Conservation (phyloP, 495 filamentous ascomycete genomes). For the Clohesyomyces aquaticus region DNA sequence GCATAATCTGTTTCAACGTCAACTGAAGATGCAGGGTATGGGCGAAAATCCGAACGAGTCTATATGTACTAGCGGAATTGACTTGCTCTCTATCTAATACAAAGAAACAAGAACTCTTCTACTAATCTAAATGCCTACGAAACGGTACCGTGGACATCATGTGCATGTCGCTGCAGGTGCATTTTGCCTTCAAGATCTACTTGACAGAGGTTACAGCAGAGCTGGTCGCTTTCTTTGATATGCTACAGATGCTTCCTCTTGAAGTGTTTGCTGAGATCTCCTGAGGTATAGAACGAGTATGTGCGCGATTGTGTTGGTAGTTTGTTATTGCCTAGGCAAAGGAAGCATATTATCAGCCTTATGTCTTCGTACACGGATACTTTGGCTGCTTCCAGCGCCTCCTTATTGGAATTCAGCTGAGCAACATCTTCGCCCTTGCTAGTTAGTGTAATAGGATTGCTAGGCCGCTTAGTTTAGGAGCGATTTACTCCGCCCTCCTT, state of each 20-base stretch:
- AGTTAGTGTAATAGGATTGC: conserved; percentile 7
- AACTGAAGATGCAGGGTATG: no score
- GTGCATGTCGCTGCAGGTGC: conserved; percentile 38
- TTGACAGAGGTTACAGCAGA: conserved; percentile 33
- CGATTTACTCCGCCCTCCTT: conserved; percentile 30
- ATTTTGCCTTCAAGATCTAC: conserved; percentile 34
- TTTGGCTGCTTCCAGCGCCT: conserved; percentile 37
- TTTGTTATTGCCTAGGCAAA: no score
- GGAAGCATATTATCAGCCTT: conserved; percentile 50
- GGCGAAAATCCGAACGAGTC: no score
- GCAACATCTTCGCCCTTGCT: conserved; percentile 20
- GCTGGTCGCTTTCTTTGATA: conserved; percentile 38
- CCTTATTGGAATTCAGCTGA: conserved; percentile 11
- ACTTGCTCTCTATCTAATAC: no score
- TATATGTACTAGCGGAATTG: no score
- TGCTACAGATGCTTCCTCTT: conserved; percentile 49
- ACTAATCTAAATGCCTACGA: no score
- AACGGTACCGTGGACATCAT: conserved; percentile 36
- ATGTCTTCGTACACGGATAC: conserved; percentile 44
- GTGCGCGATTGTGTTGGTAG: conserved; percentile 43
- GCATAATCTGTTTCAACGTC: no score
- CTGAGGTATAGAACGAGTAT: conserved; percentile 39
- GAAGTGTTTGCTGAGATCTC: conserved; percentile 50
- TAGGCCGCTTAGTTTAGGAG: conserved; percentile 13
- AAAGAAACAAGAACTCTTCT: no score